phyloP scores from a whole-genome alignment of 2,329 filamentous ascomycete species.

The Lecanicillium sp. region DNA sequence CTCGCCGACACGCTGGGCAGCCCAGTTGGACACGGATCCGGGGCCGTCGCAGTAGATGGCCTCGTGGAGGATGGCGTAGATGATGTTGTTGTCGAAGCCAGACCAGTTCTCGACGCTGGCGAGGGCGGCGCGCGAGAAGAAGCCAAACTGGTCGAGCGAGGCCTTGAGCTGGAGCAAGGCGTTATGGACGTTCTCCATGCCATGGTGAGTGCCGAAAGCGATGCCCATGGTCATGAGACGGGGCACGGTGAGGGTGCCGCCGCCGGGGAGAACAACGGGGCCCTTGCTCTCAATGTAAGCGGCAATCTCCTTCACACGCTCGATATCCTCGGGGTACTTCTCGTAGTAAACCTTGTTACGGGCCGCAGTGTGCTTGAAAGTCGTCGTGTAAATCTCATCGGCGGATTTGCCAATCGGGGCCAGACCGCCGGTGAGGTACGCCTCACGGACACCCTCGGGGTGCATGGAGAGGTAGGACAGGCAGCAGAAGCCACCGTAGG shows the following conservation, averaged over 20 bases:
- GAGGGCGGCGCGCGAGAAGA: constrained; percentile 67
- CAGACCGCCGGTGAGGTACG: constrained; percentile 78
- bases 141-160: constrained; percentile 72
- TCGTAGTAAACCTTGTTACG: constrained; percentile 74
- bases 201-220: constrained; percentile 71
- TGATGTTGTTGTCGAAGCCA: constrained; percentile 67
- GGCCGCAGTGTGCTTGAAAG: constrained; percentile 62
- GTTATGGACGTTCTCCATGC: constrained; percentile 68
- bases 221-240: constrained; percentile 75
- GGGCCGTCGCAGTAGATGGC: constrained; percentile 73
- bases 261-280: constrained; percentile 58
- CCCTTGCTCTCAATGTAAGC: constrained; percentile 55
- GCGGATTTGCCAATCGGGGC: constrained; percentile 66
- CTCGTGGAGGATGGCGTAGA: constrained; percentile 86
- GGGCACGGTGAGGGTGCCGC: constrained; percentile 64
- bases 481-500: constrained; percentile 83
- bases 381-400: constrained; percentile 68
- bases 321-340: constrained; percentile 78
- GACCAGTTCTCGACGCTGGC: constrained; percentile 60
- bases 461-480: constrained; percentile 79
- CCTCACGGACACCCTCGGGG: constrained; percentile 72
- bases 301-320: constrained; percentile 60
- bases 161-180: constrained; percentile 62
- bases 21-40: constrained; percentile 63
- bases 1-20: constrained; percentile 59